Evolutionary conservation across 371 early-diverging fungal genomes (phyloP).

Genomic region (Apophysomyces trapeziformis): DNA sequence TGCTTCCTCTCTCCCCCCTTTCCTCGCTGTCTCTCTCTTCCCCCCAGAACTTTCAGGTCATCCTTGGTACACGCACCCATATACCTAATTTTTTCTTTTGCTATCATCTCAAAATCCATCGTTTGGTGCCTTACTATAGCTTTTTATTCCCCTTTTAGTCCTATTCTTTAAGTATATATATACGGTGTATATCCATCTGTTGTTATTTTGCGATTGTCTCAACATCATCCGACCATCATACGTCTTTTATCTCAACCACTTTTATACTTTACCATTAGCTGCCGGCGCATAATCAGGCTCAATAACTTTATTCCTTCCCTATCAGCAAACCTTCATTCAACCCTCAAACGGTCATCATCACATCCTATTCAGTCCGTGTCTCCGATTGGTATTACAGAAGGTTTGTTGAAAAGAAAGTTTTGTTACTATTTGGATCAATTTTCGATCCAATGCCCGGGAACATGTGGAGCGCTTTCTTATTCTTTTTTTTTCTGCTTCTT

Average conservation of each 20-base stretch:
- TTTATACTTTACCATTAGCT: neutral
- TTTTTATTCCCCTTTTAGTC: neutral
- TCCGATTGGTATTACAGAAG: constrained; percentile 10
- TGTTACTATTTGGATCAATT: constrained; percentile 6
- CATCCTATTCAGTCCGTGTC: constrained; percentile 1
- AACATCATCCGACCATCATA: constrained; percentile 1
- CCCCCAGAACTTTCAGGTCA: neutral
- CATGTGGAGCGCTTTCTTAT: neutral
- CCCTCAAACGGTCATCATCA: neutral
- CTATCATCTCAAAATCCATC: neutral
- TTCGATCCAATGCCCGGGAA: constrained; percentile 1
- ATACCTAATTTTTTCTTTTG: constrained; percentile 5
- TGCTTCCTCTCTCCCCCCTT: neutral
- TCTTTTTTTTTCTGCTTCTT: neutral
- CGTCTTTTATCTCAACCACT: neutral
- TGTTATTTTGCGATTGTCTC: neutral
- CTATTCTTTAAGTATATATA: neutral
- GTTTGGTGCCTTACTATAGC: neutral
- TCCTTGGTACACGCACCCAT: neutral
- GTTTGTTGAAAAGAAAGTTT: neutral
- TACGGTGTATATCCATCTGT: neutral
- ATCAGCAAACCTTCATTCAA: neutral
- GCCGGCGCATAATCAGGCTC: neutral
- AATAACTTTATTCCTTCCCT: neutral
- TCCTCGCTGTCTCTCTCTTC: neutral